Evolutionary conservation across 1,284 basidiomycete species (phyloP), one percentile per base, ranked within the genome.

Genomic region (Marasmius tenuissimus): DNA sequence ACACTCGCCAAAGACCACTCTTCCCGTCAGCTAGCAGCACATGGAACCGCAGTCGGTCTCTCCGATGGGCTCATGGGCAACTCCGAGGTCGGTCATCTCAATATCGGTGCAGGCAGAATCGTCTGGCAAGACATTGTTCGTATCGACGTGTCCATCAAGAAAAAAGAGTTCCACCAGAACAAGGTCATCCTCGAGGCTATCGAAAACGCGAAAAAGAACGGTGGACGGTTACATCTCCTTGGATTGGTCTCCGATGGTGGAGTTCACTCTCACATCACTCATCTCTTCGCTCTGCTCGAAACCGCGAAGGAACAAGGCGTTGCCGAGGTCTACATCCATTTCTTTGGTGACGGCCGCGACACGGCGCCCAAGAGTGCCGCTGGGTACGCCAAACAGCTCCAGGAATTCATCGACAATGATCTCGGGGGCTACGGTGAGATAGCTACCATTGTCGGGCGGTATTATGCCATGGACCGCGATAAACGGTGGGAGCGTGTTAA

Each of bases 71-170:
- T 97, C 54, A 97, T 97, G 94, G 94, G 94, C 22, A 96, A 97
- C 81, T 96, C 93, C 6, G 94, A 96, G 78, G 94, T 96, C 65
- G 94, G 94, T 18, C 94, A 96, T 73, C 78, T 96, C 63, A 97
- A 97, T 77, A 93, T 95, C 67, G 94, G 94, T 53, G 94, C 94
- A 60, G 94, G 94, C 1, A 88, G 94, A 42, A 85, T 96, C 61
- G 93, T 96, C 51, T 96, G 94, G 94, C 94, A 97, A 75, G 94
- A 96, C 71, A 96, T 97, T 69, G 94, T 96, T 69, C 85, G 88
- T 66, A 96, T 96, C 71, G 94, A 96, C 71, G 89, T 94, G 52
- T 84, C 88, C 20, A 96, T 96, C 77, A 89, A 94, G 77, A 96
- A 94, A 73, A 80, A 84, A 65, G 85, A 92, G 68, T 95, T 96